A percentile compares a stretch with the other conserved stretches of the same genome.
Conservation (phyloP, 73 alveolate genomes). For the Paramecium primaurelia region DNA sequence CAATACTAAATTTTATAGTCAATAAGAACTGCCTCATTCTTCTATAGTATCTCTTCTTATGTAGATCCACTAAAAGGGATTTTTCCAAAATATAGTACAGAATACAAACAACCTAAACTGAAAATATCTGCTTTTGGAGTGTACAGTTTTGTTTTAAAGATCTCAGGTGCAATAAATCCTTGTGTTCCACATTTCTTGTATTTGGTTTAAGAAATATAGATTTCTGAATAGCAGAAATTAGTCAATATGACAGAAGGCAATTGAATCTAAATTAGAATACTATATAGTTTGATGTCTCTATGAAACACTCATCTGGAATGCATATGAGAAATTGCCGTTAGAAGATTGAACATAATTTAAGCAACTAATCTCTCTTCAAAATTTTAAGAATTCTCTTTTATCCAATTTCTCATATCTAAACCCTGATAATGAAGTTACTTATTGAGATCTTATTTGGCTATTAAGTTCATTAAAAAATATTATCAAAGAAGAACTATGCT, state of each 20-base stretch:
- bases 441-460: too few species aligned
- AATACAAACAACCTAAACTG: conserved; percentile 16
- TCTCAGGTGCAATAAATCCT: conserved; percentile 52
- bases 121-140: conserved; percentile 43
- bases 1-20: neutral
- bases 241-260: neutral
- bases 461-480: neutral
- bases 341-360: neutral
- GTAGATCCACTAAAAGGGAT: conserved; percentile 35
- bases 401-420: neutral
- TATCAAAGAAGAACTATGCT: neutral
- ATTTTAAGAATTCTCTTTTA: neutral
- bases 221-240: conserved; percentile 51
- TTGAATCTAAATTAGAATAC: neutral
- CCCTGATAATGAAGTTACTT: neutral
- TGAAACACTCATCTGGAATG: conserved; percentile 29
- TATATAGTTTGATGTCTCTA: conserved; percentile 37
- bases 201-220: neutral
- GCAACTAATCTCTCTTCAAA: conserved; percentile 13
- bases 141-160: neutral
- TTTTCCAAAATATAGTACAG: neutral
- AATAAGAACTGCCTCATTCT: neutral
- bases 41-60: neutral
- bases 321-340: conserved; percentile 29
- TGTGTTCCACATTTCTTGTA: conserved; percentile 47